Evolutionary conservation across 768 basidiomycete species (phyloP).

Genomic region (Kwoniella shandongensis): DNA sequence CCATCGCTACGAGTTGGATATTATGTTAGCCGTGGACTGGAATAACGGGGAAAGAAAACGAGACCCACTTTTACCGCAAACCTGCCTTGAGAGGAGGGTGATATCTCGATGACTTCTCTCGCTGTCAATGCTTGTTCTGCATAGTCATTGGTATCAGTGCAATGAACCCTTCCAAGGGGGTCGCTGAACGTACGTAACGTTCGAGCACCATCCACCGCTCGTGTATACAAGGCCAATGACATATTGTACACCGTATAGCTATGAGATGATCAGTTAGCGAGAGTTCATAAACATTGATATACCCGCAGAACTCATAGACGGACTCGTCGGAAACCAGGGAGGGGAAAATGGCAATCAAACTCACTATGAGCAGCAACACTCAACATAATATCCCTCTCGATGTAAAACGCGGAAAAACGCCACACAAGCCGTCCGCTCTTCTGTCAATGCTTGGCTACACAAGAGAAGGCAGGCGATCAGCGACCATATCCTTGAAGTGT

Average conservation of each 20-base stretch:
- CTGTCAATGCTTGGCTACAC: conserved; percentile 25
- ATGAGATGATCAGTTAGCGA: not conserved
- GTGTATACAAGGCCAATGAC: conserved; percentile 29
- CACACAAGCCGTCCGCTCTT: conserved; percentile 38
- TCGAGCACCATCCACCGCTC: conserved; percentile 34
- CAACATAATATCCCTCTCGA: conserved; percentile 32
- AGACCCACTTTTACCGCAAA: conserved; percentile 19
- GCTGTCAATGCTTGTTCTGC: conserved; percentile 44
- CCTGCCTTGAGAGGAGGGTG: conserved; percentile 25
- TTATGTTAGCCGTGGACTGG: not conserved
- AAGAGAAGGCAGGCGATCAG: no score
- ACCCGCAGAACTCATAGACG: not conserved
- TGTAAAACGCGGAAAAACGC: conserved; percentile 29
- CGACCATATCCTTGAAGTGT: no score
- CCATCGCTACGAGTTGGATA: conserved; percentile 8
- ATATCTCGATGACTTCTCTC: conserved; percentile 40
- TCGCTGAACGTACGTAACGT: conserved; percentile 31
- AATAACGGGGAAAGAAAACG: not conserved
- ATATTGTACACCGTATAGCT: conserved; percentile 39
- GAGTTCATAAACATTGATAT: not conserved
- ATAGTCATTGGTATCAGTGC: not conserved
- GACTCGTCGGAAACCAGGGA: no score
- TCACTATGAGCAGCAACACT: conserved; percentile 33
- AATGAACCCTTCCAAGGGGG: conserved; percentile 12
- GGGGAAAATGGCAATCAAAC: conserved; percentile 6